Base-by-base conservation (phyloP, 768 basidiomycete genomes). In the Lentinus brumalis region DNA sequence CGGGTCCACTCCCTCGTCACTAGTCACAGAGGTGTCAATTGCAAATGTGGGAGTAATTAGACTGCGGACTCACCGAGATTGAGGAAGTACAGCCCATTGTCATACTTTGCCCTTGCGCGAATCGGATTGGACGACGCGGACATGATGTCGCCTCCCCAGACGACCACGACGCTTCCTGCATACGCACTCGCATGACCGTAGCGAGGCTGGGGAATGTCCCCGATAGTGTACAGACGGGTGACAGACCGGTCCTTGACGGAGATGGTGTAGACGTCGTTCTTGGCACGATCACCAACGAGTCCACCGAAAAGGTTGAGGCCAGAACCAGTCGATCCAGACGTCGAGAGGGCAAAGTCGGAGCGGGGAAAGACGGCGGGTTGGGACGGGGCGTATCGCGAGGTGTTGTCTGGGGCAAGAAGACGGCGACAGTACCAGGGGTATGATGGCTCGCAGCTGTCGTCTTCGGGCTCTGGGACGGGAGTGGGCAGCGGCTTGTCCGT, bases 71-170 rank as follows among this genome's bases (percentile, higher is more conserved):
- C 71, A 94, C 95, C 87, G 44, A 96, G 82, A 73, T 97, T 97
- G 47, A 98, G 79, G 11, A 97, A 80, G 78, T 97, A 98, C 45
- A 97, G 77, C 0, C 85, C 88, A 72, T 96, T 91, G 71, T 97
- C 96, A 18, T 56, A 59, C 50, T 35, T 75, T 91, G 91, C 63
- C 80, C 85, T 57, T 91, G 92, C 15, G 77, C 76, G 16, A 76
- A 79, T 63, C 79, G 82, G 41, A 79, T 77, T 71, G 76, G 81
- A 21, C 78, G 76, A 67, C 87, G 86, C 32, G 84, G 84, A 73
- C 89, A 53, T 92, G 2, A 94, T 96, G 70, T 98, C 96, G n/a
- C 96, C 96, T 42, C 96, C 96, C 96, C 96, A 98, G 7, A 97
- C 87, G 60, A 97, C 89, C 56, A 98, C 80, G 53, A 96, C 95